Evolutionary conservation across 768 basidiomycete genomes (phyloP).

Genomic region (Panaeolus papilionaceus): DNA sequence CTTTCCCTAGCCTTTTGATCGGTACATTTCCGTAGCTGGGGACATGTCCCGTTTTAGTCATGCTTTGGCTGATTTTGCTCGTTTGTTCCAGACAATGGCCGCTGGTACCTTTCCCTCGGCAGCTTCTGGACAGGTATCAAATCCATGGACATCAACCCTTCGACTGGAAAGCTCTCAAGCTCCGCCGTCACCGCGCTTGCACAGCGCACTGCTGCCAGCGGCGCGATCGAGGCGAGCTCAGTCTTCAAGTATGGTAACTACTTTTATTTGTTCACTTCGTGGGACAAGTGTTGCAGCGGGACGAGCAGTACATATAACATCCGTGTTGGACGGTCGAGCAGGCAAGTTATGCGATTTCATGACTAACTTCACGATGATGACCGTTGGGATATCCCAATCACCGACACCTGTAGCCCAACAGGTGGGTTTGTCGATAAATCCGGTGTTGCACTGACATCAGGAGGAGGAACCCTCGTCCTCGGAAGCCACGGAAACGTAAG

Average conservation of each 20-base stretch:
- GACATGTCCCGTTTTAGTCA: neutral
- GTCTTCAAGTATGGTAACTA: slow-evolving; percentile 50
- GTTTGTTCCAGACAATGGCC: slow-evolving; percentile 37
- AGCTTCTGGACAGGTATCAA: slow-evolving; percentile 66
- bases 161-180: slow-evolving; percentile 48
- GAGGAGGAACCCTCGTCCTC: slow-evolving; percentile 60
- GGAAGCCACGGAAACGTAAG: slow-evolving; percentile 48
- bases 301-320: slow-evolving; percentile 64
- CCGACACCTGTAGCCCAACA: slow-evolving; percentile 35
- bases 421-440: slow-evolving; percentile 54
- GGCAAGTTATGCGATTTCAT: slow-evolving; percentile 32
- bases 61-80: slow-evolving; percentile 19
- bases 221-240: slow-evolving; percentile 56
- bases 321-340: slow-evolving; percentile 56
- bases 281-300: slow-evolving; percentile 60
- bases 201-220: slow-evolving; percentile 46
- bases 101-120: slow-evolving; percentile 57
- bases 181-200: slow-evolving; percentile 49
- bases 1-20: slow-evolving; percentile 35
- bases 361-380: neutral
- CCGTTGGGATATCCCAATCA: neutral
- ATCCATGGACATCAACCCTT: slow-evolving; percentile 42
- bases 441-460: slow-evolving; percentile 49
- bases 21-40: slow-evolving; percentile 25
- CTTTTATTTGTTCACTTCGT: slow-evolving; percentile 63